phyloP scores from a whole-genome alignment of 1,284 basidiomycete genomes.

The Irpex lacteus region DNA sequence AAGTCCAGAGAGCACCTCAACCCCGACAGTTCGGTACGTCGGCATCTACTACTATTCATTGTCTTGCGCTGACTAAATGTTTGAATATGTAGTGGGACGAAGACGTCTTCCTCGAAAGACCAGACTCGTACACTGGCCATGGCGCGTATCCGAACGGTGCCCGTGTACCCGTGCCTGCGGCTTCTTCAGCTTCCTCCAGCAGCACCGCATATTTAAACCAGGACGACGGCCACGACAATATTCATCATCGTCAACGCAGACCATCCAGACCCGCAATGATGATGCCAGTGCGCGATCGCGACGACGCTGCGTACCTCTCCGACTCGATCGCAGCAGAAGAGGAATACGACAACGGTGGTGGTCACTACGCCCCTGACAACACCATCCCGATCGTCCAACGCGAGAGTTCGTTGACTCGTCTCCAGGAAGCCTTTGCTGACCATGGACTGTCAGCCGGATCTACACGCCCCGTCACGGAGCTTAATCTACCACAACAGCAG shows the following conservation, averaged over 20 bases:
- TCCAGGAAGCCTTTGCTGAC: constrained; percentile 29
- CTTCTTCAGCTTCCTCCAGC: not conserved
- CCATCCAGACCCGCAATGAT: not conserved
- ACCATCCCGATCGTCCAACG: constrained; percentile 29
- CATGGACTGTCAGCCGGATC: constrained; percentile 15
- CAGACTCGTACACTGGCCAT: constrained; percentile 10
- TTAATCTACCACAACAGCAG: constrained; percentile 19
- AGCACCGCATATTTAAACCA: too few species aligned
- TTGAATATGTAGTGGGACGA: constrained; percentile 20
- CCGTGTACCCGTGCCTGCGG: not conserved
- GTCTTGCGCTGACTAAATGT: not conserved
- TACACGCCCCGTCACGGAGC: constrained; percentile 23
- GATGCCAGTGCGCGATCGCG: not conserved
- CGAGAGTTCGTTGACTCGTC: constrained; percentile 27
- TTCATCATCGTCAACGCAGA: not conserved
- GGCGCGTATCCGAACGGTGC: constrained; percentile 7
- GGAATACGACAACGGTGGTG: not conserved
- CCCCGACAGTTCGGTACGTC: constrained; percentile 19
- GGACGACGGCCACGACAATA: too few species aligned
- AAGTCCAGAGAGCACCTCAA: constrained; percentile 15
- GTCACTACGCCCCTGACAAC: constrained; percentile 18
- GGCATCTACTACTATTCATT: not conserved
- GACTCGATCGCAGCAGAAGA: constrained; percentile 16
- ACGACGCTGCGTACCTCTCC: constrained; percentile 2
- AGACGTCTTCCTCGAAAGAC: constrained; percentile 18